Base-by-base conservation (phyloP, 257 asterid genomes). In the Leptodermis oblonga region DNA sequence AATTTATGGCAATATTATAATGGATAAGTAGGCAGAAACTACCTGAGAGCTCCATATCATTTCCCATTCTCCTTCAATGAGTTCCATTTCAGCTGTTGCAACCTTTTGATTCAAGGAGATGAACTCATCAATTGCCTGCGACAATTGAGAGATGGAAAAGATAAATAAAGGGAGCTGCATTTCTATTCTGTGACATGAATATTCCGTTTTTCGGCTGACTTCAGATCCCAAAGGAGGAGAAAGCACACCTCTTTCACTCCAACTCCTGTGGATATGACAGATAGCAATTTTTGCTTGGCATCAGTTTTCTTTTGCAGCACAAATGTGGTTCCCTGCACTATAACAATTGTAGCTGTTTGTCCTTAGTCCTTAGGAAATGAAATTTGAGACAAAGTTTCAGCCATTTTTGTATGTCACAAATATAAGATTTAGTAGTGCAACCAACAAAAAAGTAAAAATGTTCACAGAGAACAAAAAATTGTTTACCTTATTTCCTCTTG, bases 301-400 rank as follows among this genome's bases (percentile, higher is more conserved):
- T 87, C 97, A 22, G 87, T 87, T 83, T 84, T 88, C 80, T 87
- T 92, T 82, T 92, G 98, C 86, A 92, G 87, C 77, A 92, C 98
- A 78, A 92, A 92, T 33, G 97, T 92, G 42, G 97, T 88, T 86
- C 98, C 98, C 98, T 92, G 97, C 90, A 84, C 96, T 88, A 86
- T 75, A 88, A 36, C 87, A 74, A n/a, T 76, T 49, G 71, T 65
- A 78, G 72, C 70, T 79, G 67, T 79, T 62, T 58, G 81, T 82
- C 81, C 81, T 86, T 77, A 75, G 78, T 73, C 70, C 78, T 74
- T 55, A 79, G 78, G 65, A 74, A 67, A 65, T 62, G 23, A 69
- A 49, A 39, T 41, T 52, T 59, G 23, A 39, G 53, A 34, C 20
- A 39, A 25, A 18, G 41, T 61, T 60, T 48, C 22, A 22, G 54